Base-by-base conservation (phyloP, 306 rosid species). In the Vicia sativa region DNA sequence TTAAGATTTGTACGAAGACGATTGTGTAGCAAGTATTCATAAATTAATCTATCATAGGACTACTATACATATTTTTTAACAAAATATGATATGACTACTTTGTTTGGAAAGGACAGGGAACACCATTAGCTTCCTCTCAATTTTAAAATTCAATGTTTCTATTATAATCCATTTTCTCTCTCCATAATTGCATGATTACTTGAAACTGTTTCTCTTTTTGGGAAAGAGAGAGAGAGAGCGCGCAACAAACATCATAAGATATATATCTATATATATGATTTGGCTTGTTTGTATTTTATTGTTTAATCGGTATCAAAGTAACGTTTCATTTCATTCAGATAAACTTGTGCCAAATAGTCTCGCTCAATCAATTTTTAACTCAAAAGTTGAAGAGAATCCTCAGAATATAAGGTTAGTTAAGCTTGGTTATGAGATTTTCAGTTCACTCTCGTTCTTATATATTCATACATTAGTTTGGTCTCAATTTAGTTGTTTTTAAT, bases 81-180 rank as follows among this genome's bases (percentile, higher is more conserved):
- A n/a, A n/a, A n/a, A n/a, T n/a, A n/a, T n/a, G n/a, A n/a, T n/a
- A n/a, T n/a, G n/a, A n/a, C n/a, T n/a, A n/a, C n/a, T n/a, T n/a
- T n/a, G n/a, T n/a, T n/a, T n/a, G n/a, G 56, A 73, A 80, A 60
- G 31, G 86, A 90, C 90, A 83, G 90, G 95, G 87, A 81, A 80
- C 86, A 78, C 10, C 37, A 57, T 10, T 66, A 15, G 55, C 76
- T 73, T 66, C 64, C 43, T 56, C 43, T 38, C 57, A 70, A 73
- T 73, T 84, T 79, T 56, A 75, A 81, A 85, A 7, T 52, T 41
- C 62, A 0, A 23, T 34, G 11, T 49, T 71, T 31, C 52, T 28
- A 66, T 69, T 70, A 55, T 42, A 35, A 79, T 74, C 63, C 4
- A 52, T 23, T 58, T 3, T 26, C 66, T 73, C 72, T 75, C 67